Conservation (phyloP, 2,329 filamentous ascomycete species). For the Monosporascus sp. region DNA sequence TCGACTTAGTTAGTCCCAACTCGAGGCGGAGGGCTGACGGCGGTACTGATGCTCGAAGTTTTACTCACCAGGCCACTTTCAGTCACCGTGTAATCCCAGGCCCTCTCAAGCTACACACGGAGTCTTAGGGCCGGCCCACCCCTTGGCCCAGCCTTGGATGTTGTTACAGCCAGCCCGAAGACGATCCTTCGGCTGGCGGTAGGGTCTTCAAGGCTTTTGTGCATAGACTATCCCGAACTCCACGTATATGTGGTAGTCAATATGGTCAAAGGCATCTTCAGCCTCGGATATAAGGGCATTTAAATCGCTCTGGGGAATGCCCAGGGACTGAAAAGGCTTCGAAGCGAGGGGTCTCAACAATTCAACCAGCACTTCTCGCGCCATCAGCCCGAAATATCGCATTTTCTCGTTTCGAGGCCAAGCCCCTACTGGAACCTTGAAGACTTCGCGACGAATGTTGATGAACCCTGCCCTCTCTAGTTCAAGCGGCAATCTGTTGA, state of each 20-base stretch:
- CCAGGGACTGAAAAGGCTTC: conserved; percentile 2
- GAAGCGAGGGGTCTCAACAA: conserved; percentile 1
- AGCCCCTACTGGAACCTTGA: conserved; percentile 18
- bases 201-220: conserved; percentile 1
- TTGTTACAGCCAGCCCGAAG: too few relatives aligned
- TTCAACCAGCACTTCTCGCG: neutral
- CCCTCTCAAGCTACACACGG: too few relatives aligned
- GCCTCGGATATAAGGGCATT: conserved; percentile 3
- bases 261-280: conserved; percentile 1
- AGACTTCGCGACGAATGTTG: conserved; percentile 15
- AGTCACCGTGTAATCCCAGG: too few relatives aligned
- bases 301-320: conserved; percentile 1
- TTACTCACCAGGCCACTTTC: too few relatives aligned
- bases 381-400: conserved; percentile 5
- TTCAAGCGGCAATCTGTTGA: conserved; percentile 1
- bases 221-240: conserved; percentile 1
- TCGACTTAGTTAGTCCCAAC: too few relatives aligned
- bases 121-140: too few relatives aligned
- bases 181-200: too few relatives aligned
- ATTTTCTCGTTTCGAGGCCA: conserved; percentile 15
- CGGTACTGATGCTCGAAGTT: too few relatives aligned
- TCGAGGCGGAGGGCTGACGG: too few relatives aligned
- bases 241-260: conserved; percentile 1
- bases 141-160: neutral
- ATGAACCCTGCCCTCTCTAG: conserved; percentile 14